Evolutionary conservation across 148 eudicot genomes (phyloP).

Genomic region (Nepenthes gracilis): DNA sequence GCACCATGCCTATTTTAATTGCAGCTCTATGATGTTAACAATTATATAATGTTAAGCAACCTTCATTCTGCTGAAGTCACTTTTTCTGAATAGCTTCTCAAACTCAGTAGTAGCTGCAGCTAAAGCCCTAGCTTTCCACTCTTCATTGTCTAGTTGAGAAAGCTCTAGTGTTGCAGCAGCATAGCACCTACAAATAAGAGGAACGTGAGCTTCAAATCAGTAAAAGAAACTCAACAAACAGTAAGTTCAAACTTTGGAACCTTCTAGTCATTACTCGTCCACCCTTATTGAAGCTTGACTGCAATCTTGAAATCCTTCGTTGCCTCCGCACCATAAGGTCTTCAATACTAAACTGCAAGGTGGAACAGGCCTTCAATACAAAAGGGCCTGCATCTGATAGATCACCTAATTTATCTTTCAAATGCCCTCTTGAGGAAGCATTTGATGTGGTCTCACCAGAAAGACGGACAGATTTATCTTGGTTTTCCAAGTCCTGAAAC

Average conservation of each 20-base stretch:
- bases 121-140: slow-evolving; percentile 58
- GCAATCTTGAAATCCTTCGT: slow-evolving; percentile 44
- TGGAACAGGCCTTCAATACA: slow-evolving; percentile 30
- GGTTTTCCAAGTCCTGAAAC: slow-evolving; percentile 29
- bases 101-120: slow-evolving; percentile 87
- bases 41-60: slow-evolving; percentile 18
- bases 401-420: slow-evolving; percentile 21
- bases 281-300: slow-evolving; percentile 17
- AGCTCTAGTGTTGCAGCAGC: slow-evolving; percentile 75
- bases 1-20: neutral
- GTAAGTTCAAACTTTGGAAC: slow-evolving; percentile 17
- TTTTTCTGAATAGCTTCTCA: slow-evolving; percentile 85
- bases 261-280: slow-evolving; percentile 25
- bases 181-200: slow-evolving; percentile 38
- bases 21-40: neutral
- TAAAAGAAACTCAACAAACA: neutral
- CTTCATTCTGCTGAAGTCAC: slow-evolving; percentile 82
- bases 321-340: slow-evolving; percentile 18
- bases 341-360: slow-evolving; percentile 64
- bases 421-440: slow-evolving; percentile 18
- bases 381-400: slow-evolving; percentile 24
- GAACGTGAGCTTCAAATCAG: slow-evolving; percentile 4
- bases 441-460: slow-evolving; percentile 16
- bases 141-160: slow-evolving; percentile 54
- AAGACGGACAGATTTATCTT: slow-evolving; percentile 15